Base-by-base conservation (phyloP, 2,329 filamentous ascomycete genomes). In the Venturia asperata region DNA sequence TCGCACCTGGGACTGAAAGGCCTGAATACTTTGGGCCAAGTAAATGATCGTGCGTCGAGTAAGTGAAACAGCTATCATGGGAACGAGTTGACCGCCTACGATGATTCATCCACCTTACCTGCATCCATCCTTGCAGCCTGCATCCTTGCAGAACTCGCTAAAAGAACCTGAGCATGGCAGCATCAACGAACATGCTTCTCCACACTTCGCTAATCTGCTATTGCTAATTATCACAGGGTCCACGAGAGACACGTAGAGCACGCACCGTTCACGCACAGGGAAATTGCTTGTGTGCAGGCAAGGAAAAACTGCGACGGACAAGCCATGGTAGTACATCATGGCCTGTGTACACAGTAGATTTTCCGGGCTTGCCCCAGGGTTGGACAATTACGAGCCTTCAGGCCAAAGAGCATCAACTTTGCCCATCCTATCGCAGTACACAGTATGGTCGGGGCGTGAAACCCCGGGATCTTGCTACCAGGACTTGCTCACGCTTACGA, bases 131-230 rank as follows among this genome's bases (percentile, higher is more conserved):
- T 3, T 37, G 52, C 52, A 58, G 17, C 6, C 1, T n/a, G 0
- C 11, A 58, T 58, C 52, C 27, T 3, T 37, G 52, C 52, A 58
- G 17, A 58, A 24, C 9, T 58, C 52, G n/a, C 17, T 15, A 21
- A 15, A 9, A n/a, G 6, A 5, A n/a, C 4, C 30, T 7, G 3
- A 58, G 30, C 15, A 37, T 39, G 52, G 52, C 52, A 27, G 27
- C 37, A 15, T 24, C 27, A 15, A n/a, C 19, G 30, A 37, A 58
- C 52, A 58, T 58, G 52, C 52, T 58, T 58, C 52, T 58, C 52
- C 52, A 58, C 52, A 58, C 5, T 37, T 37, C 52, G 52, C 52
- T 58, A 37, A 58, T 37, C 52, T 58, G 52, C 30, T 27, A 37
- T n/a, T n/a, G n/a, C 21, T 24, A 2, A n/a, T 17, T 47, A 5